Percentiles rank a stretch among this genome's conserved stretches.
These are phyloP conservation scores for Pascua sp. DNA, from an alignment of 1,284 basidiomycete species.

Conservation along the genomic window DNA sequence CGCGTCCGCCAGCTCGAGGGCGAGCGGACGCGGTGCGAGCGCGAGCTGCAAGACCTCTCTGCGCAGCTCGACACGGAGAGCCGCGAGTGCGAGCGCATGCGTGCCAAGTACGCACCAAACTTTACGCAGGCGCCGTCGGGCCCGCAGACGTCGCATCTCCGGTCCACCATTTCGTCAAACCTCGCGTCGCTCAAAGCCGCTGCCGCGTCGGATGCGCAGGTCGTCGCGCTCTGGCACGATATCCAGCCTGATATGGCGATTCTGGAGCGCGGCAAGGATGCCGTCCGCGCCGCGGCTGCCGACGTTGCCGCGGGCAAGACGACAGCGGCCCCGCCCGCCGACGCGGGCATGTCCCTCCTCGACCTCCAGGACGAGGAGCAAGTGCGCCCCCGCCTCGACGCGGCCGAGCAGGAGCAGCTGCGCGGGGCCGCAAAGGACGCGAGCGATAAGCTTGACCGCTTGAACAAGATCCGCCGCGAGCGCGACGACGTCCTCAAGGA, in stretches of 20 bases:
- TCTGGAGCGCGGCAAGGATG: slow-evolving; percentile 51
- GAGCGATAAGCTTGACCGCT: slow-evolving; percentile 66
- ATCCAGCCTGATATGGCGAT: slow-evolving; percentile 66
- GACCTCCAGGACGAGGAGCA: slow-evolving; percentile 57
- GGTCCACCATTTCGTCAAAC: slow-evolving; percentile 79
- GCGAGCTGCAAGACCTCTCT: slow-evolving; percentile 61
- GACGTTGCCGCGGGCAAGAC: slow-evolving; percentile 55
- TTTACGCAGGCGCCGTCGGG: slow-evolving; percentile 89
- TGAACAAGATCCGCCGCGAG: slow-evolving; percentile 80
- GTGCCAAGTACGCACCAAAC: slow-evolving; percentile 77
- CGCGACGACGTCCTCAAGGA: slow-evolving; percentile 83
- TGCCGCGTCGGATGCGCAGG: slow-evolving; percentile 70
- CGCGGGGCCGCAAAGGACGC: slow-evolving; percentile 68
- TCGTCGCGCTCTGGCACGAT: slow-evolving; percentile 68
- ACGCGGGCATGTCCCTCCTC: slow-evolving; percentile 41
- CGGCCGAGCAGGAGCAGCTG: slow-evolving; percentile 63
- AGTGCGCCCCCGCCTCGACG: slow-evolving; percentile 46
- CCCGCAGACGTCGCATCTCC: slow-evolving; percentile 64
- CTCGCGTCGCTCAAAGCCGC: slow-evolving; percentile 72
- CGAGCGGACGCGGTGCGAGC: slow-evolving; percentile 61
- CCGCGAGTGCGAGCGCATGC: slow-evolving; percentile 74
- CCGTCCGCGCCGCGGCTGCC: slow-evolving; percentile 65
- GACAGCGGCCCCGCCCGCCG: slow-evolving; percentile 51
- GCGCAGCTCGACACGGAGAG: slow-evolving; percentile 72
- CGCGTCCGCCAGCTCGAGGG: slow-evolving; percentile 62